Base-by-base conservation (phyloP, 2,329 filamentous ascomycete species). In the Colletotrichum sp. region DNA sequence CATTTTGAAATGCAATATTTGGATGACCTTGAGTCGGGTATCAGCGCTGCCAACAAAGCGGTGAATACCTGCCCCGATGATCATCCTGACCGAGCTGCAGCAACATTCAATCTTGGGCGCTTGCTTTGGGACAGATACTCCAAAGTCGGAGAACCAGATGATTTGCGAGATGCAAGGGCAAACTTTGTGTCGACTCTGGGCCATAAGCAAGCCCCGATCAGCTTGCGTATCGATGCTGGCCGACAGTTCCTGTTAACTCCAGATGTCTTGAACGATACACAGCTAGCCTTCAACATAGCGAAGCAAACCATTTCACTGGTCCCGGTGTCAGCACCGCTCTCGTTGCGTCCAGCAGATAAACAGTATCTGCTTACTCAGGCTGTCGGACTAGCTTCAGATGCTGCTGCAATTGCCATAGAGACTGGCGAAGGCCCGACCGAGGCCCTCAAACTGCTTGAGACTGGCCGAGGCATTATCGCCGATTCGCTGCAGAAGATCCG, bases 401-500 rank as follows among this genome's bases (percentile, higher is more conserved):
- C 79, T 4, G 80, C 81, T 8, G 80, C 79, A 6, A 68, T 78
- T 2, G 77, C 78, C 0, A 59, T 82, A n/a, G 32, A 71, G 16
- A 36, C 70, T 21, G 71, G 62, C 26, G 74, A 78, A 57, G 24
- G 39, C 4, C 59, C 77, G 0, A 3, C 28, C 15, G 52, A 49
- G 5, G 80, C 80, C 0, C 16, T 83, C 0, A 28, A 68, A 13
- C 66, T 80, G 12, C 79, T 84, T 3, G 82, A 84, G 34, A 75
- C 64, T 3, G 81, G 82, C 15, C 81, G 82, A n/a, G 81, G 80
- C 10, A 73, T 83, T 2, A 75, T 83, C 30, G 77, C 79, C 10
- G 70, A 62, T 16, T 76, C 77, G 3, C 49, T 81, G 2, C 15
- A 78, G 10, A 76, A 81, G 16, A 78, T 82, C 18, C 79, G 80